Conservation (phyloP, 148 eudicot genomes). For the Dianthus caryophyllus region DNA sequence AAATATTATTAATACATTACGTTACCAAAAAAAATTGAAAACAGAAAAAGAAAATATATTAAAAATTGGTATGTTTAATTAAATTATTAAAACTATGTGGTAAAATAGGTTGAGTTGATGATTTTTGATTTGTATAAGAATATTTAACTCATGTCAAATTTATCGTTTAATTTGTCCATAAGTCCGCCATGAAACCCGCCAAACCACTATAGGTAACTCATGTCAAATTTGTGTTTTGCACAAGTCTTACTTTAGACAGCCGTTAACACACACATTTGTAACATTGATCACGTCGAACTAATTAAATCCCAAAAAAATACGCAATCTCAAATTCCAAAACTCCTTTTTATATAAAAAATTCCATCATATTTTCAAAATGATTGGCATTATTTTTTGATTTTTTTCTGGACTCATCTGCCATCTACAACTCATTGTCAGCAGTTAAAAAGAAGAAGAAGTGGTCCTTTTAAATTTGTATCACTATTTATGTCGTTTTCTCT, state of each 20-base stretch:
- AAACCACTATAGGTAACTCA: too few species aligned
- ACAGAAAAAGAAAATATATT: too few species aligned
- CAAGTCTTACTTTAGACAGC: background rate
- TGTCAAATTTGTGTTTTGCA: too few species aligned
- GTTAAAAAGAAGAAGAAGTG: constrained; percentile 16
- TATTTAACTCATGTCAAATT: too few species aligned
- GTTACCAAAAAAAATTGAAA: too few species aligned
- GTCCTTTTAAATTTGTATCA: background rate
- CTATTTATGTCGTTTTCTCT: background rate
- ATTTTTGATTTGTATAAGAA: too few species aligned
- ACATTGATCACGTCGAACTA: constrained; percentile 9
- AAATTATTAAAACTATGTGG: too few species aligned
- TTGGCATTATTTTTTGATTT: background rate
- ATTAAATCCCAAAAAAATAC: background rate
- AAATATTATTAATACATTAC: too few species aligned
- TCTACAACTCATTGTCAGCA: constrained; percentile 13
- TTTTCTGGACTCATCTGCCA: constrained; percentile 2
- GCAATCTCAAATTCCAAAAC: background rate
- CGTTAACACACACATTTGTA: background rate
- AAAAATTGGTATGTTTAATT: too few species aligned
- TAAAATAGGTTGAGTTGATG: too few species aligned
- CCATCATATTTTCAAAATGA: background rate
- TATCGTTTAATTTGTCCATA: too few species aligned
- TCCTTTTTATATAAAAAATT: background rate
- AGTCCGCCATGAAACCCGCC: too few species aligned